Conservation (phyloP, 139 green algal genomes). For the Picochlorum sp. region DNA sequence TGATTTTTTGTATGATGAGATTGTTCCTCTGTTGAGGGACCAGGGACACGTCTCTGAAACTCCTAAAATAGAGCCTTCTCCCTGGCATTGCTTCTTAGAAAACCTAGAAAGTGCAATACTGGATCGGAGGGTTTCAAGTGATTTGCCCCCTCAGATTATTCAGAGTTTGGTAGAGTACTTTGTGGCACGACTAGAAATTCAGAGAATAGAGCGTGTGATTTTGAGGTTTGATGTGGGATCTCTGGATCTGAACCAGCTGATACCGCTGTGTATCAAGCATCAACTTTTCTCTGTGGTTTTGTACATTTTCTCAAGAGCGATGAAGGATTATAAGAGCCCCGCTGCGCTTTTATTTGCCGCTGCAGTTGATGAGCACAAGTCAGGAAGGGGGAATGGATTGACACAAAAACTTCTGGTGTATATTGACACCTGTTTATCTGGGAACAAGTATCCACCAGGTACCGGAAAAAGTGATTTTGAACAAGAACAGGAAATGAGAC, state of each 20-base stretch:
- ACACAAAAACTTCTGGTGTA: conserved; percentile 48
- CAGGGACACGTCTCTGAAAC: not conserved
- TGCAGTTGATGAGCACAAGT: conserved; percentile 16
- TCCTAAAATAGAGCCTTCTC: not conserved
- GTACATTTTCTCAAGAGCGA: conserved; percentile 59
- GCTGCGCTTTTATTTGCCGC: conserved; percentile 63
- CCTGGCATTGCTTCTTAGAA: conserved; percentile 35
- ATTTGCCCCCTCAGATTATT: conserved; percentile 59
- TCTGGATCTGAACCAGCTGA: conserved; percentile 75
- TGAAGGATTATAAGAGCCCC: conserved; percentile 74
- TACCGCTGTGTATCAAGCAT: conserved; percentile 62
- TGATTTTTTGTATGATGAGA: conserved; percentile 27
- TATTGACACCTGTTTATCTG: conserved; percentile 40
- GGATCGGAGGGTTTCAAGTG: not conserved
- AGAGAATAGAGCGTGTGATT: conserved; percentile 73
- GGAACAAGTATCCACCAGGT: conserved; percentile 35
- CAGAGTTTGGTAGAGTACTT: conserved; percentile 77
- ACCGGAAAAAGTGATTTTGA: not conserved
- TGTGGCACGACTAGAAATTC: conserved; percentile 26
- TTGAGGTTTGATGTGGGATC: conserved; percentile 74
- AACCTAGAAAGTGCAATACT: conserved; percentile 53
- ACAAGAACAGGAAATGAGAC: conserved; percentile 7
- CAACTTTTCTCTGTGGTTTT: conserved; percentile 61
- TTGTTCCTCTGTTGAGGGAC: conserved; percentile 18
- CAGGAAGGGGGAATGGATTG: not conserved